A percentile compares a stretch with the other conserved stretches of the same genome.
Evolutionary conservation across 768 basidiomycete species (phyloP).

Genomic region (Suillus placidus): DNA sequence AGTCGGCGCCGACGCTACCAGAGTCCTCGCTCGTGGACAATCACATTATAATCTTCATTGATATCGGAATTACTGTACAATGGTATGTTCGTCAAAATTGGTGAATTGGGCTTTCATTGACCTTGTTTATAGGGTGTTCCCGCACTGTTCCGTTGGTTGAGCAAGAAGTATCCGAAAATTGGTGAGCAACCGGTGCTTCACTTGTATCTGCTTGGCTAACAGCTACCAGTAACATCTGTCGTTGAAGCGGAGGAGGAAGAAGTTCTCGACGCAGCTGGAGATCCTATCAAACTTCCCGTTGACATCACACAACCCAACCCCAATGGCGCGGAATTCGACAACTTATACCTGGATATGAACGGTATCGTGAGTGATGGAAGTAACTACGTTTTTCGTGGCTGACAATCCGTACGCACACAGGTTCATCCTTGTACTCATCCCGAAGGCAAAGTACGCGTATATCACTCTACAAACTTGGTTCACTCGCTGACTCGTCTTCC

Average conservation of each 20-base stretch:
- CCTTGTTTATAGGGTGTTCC: slow-evolving; percentile 81
- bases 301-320: slow-evolving; percentile 85
- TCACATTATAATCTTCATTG: neutral
- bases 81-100: neutral
- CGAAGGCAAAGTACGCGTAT: slow-evolving; percentile 77
- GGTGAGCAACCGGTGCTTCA: slow-evolving; percentile 48
- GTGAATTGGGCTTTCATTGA: neutral
- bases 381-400: neutral
- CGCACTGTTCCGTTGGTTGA: slow-evolving; percentile 97
- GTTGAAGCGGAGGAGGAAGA: slow-evolving; percentile 82
- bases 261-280: slow-evolving; percentile 67
- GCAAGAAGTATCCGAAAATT: slow-evolving; percentile 98
- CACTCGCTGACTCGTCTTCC: slow-evolving; percentile 6
- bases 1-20: neutral
- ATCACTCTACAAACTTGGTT: neutral
- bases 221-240: slow-evolving; percentile 65
- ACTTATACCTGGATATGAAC: slow-evolving; percentile 98
- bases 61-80: slow-evolving; percentile 1
- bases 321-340: slow-evolving; percentile 95
- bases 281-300: slow-evolving; percentile 70
- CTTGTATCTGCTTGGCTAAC: slow-evolving; percentile 2
- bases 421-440: slow-evolving; percentile 99
- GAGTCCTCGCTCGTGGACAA: slow-evolving; percentile 1
- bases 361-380: slow-evolving; percentile 70
- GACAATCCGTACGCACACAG: slow-evolving; percentile 38